Evolutionary conservation across 192 early-diverging fungal species (phyloP), one percentile per base, ranked within the genome.

Genomic region (Lobosporangium transversale): DNA sequence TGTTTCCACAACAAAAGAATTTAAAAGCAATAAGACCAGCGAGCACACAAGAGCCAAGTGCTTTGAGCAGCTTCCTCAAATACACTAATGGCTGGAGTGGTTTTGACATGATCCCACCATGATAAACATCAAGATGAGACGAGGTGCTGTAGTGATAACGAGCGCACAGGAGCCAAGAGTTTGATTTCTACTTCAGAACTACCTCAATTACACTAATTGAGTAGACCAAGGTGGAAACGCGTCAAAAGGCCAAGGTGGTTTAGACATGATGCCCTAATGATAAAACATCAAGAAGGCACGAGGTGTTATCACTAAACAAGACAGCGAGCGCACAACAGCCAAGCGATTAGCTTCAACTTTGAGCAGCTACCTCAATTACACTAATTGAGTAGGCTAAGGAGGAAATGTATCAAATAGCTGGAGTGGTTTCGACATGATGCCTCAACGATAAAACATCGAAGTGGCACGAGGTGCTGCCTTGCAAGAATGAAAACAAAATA

Each of bases 181-280:
- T 24, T 54, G 53, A 30, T 54, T 54, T 54, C 53, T 54, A 54
- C 53, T n/a, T n/a, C n/a, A n/a, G n/a, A n/a, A n/a, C n/a, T n/a
- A n/a, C n/a, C 26, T 54, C 53, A 54, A 54, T 54, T 54, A 54
- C 53, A 54, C 53, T 31, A 54, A 54, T 54, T 54, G 53, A 54
- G 53, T 54, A 54, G 53, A 54, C 53, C 53, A 54, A 54, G 30
- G 53, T 24, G 29, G 53, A 54, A 54, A 54, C 53, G 53, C 53
- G 53, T 54, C 53, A 23, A 54, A 30, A 30, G 30, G 53, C 30
- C 53, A 29, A 54, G 53, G 53, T 54, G 53, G 53, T 54, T 54
- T 54, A 54, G 53, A 54, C 53, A 54, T 54, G 53, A 54, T 54
- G 26, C 30, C n/a, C n/a, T n/a, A n/a, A n/a, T n/a, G n/a, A n/a